Conservation (phyloP, 257 asterid genomes). For the Schizonepeta tenuifolia region DNA sequence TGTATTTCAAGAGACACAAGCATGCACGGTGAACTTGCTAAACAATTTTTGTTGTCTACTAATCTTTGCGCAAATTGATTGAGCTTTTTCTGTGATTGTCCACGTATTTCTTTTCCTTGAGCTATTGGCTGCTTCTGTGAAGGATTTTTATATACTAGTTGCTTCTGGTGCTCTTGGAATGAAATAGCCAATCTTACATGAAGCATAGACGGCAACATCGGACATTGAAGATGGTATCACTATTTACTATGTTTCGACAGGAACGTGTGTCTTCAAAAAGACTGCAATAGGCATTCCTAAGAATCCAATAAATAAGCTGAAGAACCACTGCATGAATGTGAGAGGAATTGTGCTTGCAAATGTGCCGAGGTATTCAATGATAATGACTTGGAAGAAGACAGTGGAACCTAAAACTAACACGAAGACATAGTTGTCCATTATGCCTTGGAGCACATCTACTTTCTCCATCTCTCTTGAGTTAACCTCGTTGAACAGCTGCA, state of each 20-base stretch:
- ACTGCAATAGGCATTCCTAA: slow-evolving; percentile 77
- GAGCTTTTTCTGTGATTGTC: background rate
- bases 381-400: slow-evolving; percentile 61
- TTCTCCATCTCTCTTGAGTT: slow-evolving; percentile 83
- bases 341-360: slow-evolving; percentile 84
- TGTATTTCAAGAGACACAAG: background rate
- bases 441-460: slow-evolving; percentile 57
- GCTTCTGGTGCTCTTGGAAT: slow-evolving; percentile 4
- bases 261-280: slow-evolving; percentile 48
- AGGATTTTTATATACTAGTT: slow-evolving; percentile 19
- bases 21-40: background rate
- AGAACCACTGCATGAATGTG: slow-evolving; percentile 56
- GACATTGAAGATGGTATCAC: background rate
- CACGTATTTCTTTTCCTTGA: background rate
- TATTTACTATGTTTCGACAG: slow-evolving; percentile 30
- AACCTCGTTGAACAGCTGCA: slow-evolving; percentile 79
- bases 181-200: background rate
- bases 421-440: slow-evolving; percentile 62
- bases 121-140: slow-evolving; percentile 22
- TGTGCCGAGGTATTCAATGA: slow-evolving; percentile 59
- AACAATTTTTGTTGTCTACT: background rate
- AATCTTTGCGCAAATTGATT: slow-evolving; percentile 1
- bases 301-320: slow-evolving; percentile 60
- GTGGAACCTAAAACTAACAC: slow-evolving; percentile 62
- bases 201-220: slow-evolving; percentile 21